Evolutionary conservation across 2,329 filamentous ascomycete genomes (phyloP).

Genomic region (Raffaelea ambrosiae): DNA sequence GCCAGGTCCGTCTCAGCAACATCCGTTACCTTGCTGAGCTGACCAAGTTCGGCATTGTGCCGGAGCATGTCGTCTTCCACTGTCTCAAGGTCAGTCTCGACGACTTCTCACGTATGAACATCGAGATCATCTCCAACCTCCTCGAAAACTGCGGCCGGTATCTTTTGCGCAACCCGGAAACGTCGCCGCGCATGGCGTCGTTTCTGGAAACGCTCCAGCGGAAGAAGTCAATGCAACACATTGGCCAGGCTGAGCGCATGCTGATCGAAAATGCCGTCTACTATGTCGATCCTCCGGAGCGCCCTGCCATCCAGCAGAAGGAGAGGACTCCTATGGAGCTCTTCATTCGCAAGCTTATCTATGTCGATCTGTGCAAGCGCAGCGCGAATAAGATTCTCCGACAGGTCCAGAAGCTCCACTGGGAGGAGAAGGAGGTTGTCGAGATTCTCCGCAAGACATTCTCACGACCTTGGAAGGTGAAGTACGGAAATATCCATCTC

Average conservation of each 20-base stretch:
- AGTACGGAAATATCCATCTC: slow-evolving; percentile 93
- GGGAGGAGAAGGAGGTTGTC: slow-evolving; percentile 76
- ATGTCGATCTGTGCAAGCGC: slow-evolving; percentile 86
- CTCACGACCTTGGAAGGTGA: slow-evolving; percentile 92
- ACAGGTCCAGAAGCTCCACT: slow-evolving; percentile 90
- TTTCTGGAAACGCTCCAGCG: slow-evolving; percentile 92
- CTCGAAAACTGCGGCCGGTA: slow-evolving; percentile 96
- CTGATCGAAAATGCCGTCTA: slow-evolving; percentile 97
- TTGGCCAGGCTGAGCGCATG: slow-evolving; percentile 95
- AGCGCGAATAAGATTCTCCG: slow-evolving; percentile 91
- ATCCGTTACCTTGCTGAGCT: slow-evolving; percentile 96
- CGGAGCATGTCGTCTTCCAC: slow-evolving; percentile 97
- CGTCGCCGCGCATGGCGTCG: slow-evolving; percentile 82
- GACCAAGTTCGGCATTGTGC: slow-evolving; percentile 96
- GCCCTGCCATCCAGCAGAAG: slow-evolving; percentile 92
- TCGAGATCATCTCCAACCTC: slow-evolving; percentile 94
- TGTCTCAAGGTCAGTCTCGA: slow-evolving; percentile 96
- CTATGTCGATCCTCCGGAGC: slow-evolving; percentile 91
- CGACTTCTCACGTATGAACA: slow-evolving; percentile 97
- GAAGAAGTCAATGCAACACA: slow-evolving; percentile 91
- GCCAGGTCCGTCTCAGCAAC: slow-evolving; percentile 86
- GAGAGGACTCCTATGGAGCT: slow-evolving; percentile 89
- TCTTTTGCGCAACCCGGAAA: slow-evolving; percentile 84
- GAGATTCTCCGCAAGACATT: slow-evolving; percentile 72
- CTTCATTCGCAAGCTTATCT: slow-evolving; percentile 87